These are phyloP conservation scores for Pichia nanzhaoensis DNA, from an alignment of 805 yeast genomes.

Conservation along the genomic window DNA sequence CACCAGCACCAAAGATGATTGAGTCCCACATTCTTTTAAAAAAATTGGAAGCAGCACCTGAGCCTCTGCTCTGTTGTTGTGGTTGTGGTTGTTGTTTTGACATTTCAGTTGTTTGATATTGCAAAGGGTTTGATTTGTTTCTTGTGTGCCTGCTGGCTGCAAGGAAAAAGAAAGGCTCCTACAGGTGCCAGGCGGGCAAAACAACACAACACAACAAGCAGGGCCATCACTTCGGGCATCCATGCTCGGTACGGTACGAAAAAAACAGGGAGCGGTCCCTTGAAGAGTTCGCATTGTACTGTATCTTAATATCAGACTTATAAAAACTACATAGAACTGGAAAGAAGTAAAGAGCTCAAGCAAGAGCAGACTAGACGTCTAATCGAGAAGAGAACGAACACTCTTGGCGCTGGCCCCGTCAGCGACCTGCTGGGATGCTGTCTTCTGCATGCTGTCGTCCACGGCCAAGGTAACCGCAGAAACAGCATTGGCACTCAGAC, in stretches of 20 bases:
- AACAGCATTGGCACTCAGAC: neutral
- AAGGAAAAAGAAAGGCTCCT: no score
- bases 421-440: neutral
- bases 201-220: no score
- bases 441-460: neutral
- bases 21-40: slow-evolving; percentile 85
- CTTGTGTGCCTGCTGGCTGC: no score
- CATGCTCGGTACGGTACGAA: no score
- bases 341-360: no score
- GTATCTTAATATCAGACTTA: no score
- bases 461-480: slow-evolving; percentile 1
- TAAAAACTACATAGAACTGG: neutral
- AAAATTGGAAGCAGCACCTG: slow-evolving; percentile 35
- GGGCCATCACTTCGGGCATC: no score
- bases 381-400: neutral
- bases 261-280: no score
- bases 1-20: slow-evolving; percentile 96
- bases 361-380: neutral
- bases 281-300: no score
- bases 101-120: no score
- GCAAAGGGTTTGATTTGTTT: no score
- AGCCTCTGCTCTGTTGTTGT: slow-evolving; percentile 14
- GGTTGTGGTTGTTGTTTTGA: slow-evolving; percentile 14
- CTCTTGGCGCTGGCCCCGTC: neutral
- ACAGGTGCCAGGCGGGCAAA: no score